Percentiles rank a stretch among this genome's conserved stretches.
phyloP scores from a whole-genome alignment of 2,329 filamentous ascomycete genomes.

The Monosporascus sp. region DNA sequence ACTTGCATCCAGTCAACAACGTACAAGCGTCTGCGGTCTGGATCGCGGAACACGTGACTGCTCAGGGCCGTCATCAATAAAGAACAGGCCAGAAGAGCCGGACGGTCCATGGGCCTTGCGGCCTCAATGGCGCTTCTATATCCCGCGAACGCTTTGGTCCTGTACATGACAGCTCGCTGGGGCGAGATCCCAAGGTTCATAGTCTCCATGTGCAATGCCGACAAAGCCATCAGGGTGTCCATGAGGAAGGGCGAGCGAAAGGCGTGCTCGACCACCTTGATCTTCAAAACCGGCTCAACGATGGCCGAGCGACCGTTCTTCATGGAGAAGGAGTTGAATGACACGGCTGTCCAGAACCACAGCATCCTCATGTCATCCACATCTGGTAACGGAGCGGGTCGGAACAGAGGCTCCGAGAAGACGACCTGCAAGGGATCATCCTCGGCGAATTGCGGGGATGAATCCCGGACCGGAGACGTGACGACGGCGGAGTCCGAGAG shows the following conservation, averaged over 20 bases:
- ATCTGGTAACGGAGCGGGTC: constrained; percentile 29
- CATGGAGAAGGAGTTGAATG: constrained; percentile 42
- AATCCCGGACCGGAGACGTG: not conserved
- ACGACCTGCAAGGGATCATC: constrained; percentile 6
- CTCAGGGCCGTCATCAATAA: constrained; percentile 47
- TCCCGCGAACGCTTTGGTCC: constrained; percentile 44
- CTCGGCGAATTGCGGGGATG: not conserved
- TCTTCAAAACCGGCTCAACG: constrained; percentile 40
- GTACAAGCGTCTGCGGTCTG: constrained; percentile 39
- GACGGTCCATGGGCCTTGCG: constrained; percentile 40
- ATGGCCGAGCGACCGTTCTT: constrained; percentile 28
- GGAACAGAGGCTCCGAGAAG: constrained; percentile 31
- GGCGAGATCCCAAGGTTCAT: constrained; percentile 34
- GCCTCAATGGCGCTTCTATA: constrained; percentile 47
- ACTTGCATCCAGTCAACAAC: constrained; percentile 53
- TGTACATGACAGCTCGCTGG: constrained; percentile 38
- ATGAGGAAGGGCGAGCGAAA: constrained; percentile 51
- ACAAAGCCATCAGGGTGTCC: constrained; percentile 48
- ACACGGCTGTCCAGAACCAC: constrained; percentile 49
- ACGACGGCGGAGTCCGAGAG: not conserved
- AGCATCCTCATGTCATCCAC: constrained; percentile 47
- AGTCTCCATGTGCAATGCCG: constrained; percentile 44
- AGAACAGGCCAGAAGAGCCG: constrained; percentile 47
- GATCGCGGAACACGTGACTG: constrained; percentile 47
- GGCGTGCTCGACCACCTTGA: constrained; percentile 44